Evolutionary conservation across 2,329 filamentous ascomycete species (phyloP).

Genomic region (Pseudocercospora fijiensis): DNA sequence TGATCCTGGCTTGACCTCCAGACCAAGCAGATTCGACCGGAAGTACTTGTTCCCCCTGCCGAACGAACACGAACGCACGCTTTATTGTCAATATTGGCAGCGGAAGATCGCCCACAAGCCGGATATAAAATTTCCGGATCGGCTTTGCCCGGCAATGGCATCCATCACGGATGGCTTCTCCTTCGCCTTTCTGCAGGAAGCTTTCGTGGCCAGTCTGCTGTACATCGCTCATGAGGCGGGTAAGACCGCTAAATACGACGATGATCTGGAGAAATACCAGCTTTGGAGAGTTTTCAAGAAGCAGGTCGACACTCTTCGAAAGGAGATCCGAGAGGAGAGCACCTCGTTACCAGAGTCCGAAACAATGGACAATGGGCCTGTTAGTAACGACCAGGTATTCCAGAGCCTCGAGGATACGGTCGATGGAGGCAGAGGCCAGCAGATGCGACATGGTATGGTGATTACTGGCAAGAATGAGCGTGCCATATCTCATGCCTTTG

Average conservation of each 20-base stretch:
- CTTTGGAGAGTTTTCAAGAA: slow-evolving; percentile 63
- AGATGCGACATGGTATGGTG: not conserved
- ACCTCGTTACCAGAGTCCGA: not conserved
- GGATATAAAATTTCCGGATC: slow-evolving; percentile 59
- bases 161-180: slow-evolving; percentile 62
- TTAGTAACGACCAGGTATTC: not conserved
- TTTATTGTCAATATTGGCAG: slow-evolving; percentile 65
- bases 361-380: not conserved
- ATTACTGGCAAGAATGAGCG: not conserved
- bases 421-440: not conserved
- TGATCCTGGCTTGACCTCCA: slow-evolving; percentile 62
- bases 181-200: slow-evolving; percentile 69
- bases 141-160: slow-evolving; percentile 58
- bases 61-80: slow-evolving; percentile 53
- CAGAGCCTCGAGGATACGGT: not conserved
- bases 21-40: slow-evolving; percentile 64
- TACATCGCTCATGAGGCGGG: slow-evolving; percentile 50
- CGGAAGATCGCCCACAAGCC: slow-evolving; percentile 56
- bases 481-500: not conserved
- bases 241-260: slow-evolving; percentile 28
- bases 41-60: slow-evolving; percentile 62
- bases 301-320: slow-evolving; percentile 59
- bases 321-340: slow-evolving; percentile 50
- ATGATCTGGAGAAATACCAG: slow-evolving; percentile 51
- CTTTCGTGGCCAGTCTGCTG: slow-evolving; percentile 63